Base-by-base conservation (phyloP, 129 eudicot species). In the Helianthus tuberosus region DNA sequence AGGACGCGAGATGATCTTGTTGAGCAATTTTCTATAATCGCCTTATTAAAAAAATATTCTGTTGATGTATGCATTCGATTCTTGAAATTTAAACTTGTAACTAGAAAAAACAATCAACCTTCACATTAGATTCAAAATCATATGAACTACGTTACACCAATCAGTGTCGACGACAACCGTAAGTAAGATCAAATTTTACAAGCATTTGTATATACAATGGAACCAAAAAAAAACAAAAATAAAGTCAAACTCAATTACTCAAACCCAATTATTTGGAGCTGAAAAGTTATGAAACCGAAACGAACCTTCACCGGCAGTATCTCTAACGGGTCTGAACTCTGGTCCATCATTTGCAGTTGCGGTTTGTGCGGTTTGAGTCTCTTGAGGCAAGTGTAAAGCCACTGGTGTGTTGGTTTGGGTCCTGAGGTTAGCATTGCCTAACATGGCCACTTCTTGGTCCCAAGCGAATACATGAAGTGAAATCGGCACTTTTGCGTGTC, bases 301-400 rank as follows among this genome's bases (percentile, higher is more conserved):
- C 4, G 98, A 93, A 25, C 75, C 64, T 76, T 93, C 96, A 25
- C 92, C 96, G 5, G 92, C 95, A 15, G 92, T 87, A 14, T 90
- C 94, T 80, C 96, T 89, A 12, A 55, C 75, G 1, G 78, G 60
- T 79, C 81, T 48, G 13, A 81, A 32, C 7, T 64, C 79, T 1
- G 78, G 9, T 43, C 64, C 89, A 58, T 61, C 79, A 4, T 61
- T 35, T 8, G 86, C 78, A 66, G 69, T 77, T 11, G 81, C 76
- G 6, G 73, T 16, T 4, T 73, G 83, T n/a, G 82, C 77, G 13
- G 72, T 43, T 27, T 63, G 89, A 15, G 75, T 69, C 47, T 68
- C 81, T 10, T 71, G 85, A 9, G 82, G 84, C 27, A 85, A 8
- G 0, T 85, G 74, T 58, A 67, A 60, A 20, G 61, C 38, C 0